phyloP scores from a whole-genome alignment of 768 basidiomycete species.

The Boletellus ananiceps region DNA sequence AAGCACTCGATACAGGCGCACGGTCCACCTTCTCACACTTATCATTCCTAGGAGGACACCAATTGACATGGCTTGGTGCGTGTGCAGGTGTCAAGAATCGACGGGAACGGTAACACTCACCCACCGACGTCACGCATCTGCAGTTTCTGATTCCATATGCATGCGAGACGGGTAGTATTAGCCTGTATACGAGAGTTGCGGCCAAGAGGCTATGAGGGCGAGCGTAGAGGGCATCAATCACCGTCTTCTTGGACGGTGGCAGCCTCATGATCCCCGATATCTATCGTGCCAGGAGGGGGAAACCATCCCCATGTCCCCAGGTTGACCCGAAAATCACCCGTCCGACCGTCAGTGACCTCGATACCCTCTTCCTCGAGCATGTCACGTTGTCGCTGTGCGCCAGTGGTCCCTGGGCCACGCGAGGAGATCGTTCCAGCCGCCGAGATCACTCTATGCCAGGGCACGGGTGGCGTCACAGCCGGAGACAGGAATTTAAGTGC shows the following conservation, averaged over 20 bases:
- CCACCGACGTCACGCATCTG: neutral
- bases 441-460: conserved; percentile 77
- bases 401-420: conserved; percentile 76
- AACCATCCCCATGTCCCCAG: conserved; percentile 65
- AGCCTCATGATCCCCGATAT: conserved; percentile 12
- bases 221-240: neutral
- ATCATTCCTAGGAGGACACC: neutral
- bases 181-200: no score
- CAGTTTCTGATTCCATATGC: neutral
- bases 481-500: conserved; percentile 75
- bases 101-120: no score
- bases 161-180: no score
- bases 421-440: conserved; percentile 74
- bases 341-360: conserved; percentile 57
- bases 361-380: conserved; percentile 77
- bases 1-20: neutral
- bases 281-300: conserved; percentile 35
- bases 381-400: conserved; percentile 72
- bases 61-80: neutral
- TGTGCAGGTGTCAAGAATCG: neutral
- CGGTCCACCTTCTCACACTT: neutral
- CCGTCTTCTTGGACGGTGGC: neutral
- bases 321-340: conserved; percentile 57
- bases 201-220: no score
- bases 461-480: conserved; percentile 58